Evolutionary conservation across 1,139 yeast species (phyloP), one percentile per base, ranked within the genome.

Genomic region (Trichomonascaceae sp.): DNA sequence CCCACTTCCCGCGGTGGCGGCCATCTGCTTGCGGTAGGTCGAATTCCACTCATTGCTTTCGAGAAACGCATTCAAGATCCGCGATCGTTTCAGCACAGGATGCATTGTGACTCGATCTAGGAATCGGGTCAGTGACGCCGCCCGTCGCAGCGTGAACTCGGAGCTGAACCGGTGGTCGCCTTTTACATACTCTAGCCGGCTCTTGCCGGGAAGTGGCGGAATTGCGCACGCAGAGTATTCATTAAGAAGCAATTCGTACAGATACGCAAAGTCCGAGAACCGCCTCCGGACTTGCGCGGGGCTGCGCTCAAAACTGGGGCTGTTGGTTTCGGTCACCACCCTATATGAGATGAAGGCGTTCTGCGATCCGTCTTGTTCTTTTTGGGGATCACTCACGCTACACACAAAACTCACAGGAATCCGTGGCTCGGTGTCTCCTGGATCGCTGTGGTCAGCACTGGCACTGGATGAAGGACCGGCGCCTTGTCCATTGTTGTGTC

Each of bases 201-300:
- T 82, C 57, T 85, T 87, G 41, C 92, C 93, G 0, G 98, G 98
- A 37, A 89, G 64, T 8, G 98, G 97, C 1, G 98, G 98, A 0
- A 89, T 74, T 26, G 89, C 73, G 37, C 80, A 67, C 2, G 92
- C 80, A 0, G 96, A 94, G 50, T 67, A 81, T 51, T 85, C 96
- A 46, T 72, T 76, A 32, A 65, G 54, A 35, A 89, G 63, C 40
- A 84, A 74, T 41, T 77, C 80, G 54, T 78, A 81, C 28, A 89
- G 65, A 44, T 77, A 74, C 37, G 78, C 69, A 56, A 89, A 84
- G 56, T 84, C 94, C 6, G 84, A 78, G 54, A 79, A 82, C 36
- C 94, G 67, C 44, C 94, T 67, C 39, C 93, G 71, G 2, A 78
- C 81, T 17, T 64, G 65, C 35, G 74, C 67, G 14, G 63, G 60